Evolutionary conservation across 176 grass and related monocot genomes (phyloP), one percentile per base, ranked within the genome.

Genomic region (Tuctoria greenei): DNA sequence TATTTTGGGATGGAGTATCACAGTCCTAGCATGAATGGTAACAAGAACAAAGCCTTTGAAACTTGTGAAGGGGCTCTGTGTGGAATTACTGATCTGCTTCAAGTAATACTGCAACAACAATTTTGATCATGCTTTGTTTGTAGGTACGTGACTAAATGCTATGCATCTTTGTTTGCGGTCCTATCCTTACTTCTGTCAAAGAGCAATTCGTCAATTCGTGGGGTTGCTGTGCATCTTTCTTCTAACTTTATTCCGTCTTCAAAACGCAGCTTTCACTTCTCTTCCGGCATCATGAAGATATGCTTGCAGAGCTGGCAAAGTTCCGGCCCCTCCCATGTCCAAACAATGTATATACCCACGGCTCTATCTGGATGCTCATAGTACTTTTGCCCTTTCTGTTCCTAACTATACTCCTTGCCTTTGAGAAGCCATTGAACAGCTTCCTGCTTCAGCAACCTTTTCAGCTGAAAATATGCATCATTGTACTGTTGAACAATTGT

Each of bases 91-190:
- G 14, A 16, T 62, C 45, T 72, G 43, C 54, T 72, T 49, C 18
- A 52, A 54, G 55, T 35, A 71, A 64, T 72, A 23, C 31, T 81
- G 50, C 36, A 57, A 73, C 8, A 74, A 11, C 46, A 7, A 2
- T 6, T 5, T 23, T 55, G 51, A 23, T 55, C n/a, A 55, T 55
- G 51, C 51, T 61, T 56, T 73, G 13, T 35, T 79, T 79, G 35
- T 78, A 91, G 88, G 82, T 69, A 77, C 78, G 85, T 42, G 88
- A 91, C 75, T 91, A 88, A 76, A 67, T 84, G 81, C 52, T 91
- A 61, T 91, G n/a, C n/a, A 91, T 66, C 40, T 91, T 40, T 87
- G 87, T 75, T 24, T 35, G 40, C 41, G 35, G 74, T n/a, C 31
- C 31, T 31, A 31, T 31, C 31, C 31, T 31, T 31, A 31, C 2